A percentile compares a stretch with the other conserved stretches of the same genome.
phyloP scores from a whole-genome alignment of 2,329 filamentous ascomycete genomes.

The Cercospora brassicicola region DNA sequence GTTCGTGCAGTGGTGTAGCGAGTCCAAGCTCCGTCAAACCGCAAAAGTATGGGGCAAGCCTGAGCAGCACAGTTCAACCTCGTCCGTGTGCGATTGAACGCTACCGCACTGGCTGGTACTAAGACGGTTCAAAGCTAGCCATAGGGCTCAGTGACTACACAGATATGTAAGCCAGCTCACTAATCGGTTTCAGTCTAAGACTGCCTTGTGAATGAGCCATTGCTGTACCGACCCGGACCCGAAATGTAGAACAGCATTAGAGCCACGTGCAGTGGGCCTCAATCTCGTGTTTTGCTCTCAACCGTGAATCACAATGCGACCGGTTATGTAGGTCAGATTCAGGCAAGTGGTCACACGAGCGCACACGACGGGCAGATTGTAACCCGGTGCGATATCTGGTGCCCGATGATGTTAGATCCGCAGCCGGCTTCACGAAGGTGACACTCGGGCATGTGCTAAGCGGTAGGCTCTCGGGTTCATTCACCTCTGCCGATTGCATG shows the following conservation, averaged over 20 bases:
- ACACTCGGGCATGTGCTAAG: neutral
- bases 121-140: neutral
- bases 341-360: neutral
- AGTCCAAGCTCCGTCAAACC: neutral
- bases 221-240: neutral
- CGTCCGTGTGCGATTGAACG: neutral
- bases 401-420: neutral
- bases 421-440: neutral
- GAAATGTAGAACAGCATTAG: neutral
- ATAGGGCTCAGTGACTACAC: neutral
- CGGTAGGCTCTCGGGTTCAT: neutral
- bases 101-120: neutral
- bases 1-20: neutral
- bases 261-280: neutral
- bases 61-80: neutral
- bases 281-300: neutral
- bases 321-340: neutral
- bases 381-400: neutral
- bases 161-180: neutral
- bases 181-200: neutral
- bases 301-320: neutral
- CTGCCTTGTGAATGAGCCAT: neutral
- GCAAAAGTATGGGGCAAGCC: neutral
- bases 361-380: neutral
- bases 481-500: neutral